Percentiles rank a stretch among this genome's conserved stretches.
Evolutionary conservation across 148 eudicot species (phyloP).

Genomic region (Amaranthus hypochondriacus): DNA sequence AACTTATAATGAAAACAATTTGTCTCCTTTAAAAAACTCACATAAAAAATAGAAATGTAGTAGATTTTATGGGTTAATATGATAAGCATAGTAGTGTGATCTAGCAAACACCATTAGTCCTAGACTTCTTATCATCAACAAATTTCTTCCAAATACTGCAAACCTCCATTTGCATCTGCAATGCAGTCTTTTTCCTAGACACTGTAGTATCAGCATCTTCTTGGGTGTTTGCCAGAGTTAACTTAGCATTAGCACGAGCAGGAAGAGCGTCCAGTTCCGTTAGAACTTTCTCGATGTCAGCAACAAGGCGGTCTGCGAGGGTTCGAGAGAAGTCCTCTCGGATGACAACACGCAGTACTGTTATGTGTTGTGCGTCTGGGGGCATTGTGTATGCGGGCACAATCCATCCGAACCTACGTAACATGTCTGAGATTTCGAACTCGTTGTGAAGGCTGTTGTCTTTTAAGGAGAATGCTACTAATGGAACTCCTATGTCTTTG

Average conservation of each 20-base stretch:
- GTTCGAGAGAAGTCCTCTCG: constrained; percentile 78
- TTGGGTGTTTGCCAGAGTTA: neutral
- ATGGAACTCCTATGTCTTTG: constrained; percentile 61
- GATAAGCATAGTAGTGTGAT: neutral
- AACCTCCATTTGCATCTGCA: constrained; percentile 50
- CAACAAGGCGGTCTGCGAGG: constrained; percentile 60
- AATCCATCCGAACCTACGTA: constrained; percentile 68
- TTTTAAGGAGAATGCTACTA: constrained; percentile 71
- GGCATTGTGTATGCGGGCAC: constrained; percentile 87
- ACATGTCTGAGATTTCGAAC: constrained; percentile 59
- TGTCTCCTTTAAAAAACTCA: no score
- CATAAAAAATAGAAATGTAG: no score
- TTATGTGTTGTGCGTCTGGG: constrained; percentile 55
- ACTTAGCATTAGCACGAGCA: constrained; percentile 43
- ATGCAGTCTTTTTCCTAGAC: constrained; percentile 35
- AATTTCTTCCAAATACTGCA: constrained; percentile 58
- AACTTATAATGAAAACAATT: neutral
- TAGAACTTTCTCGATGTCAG: constrained; percentile 47
- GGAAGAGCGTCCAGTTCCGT: constrained; percentile 57
- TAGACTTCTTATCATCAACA: constrained; percentile 49
- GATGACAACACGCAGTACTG: constrained; percentile 62
- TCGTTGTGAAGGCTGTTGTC: constrained; percentile 56
- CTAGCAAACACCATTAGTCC: constrained; percentile 61
- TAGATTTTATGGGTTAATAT: no score
- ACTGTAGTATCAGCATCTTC: neutral